Base-by-base conservation (phyloP, 2,329 filamentous ascomycete species). In the Hymenoscyphus fructigenus region DNA sequence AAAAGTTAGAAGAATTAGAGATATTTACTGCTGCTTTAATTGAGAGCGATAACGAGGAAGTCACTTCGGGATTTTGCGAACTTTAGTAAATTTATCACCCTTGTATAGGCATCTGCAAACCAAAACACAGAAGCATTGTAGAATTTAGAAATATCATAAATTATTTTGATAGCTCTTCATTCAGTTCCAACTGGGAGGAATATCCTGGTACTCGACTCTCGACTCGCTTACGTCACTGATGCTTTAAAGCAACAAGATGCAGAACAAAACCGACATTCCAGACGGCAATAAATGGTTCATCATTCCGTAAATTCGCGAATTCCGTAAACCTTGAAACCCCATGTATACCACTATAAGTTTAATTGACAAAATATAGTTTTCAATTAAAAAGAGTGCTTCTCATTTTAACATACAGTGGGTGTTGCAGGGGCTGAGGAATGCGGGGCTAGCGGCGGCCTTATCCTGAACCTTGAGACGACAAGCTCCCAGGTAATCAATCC, bases 391-490 rank as follows among this genome's bases (percentile, higher is more conserved):
- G n/a, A 5, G 20, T 53, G 47, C 47, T 23, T 14, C 20, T 23
- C 10, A 53, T 14, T 53, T 23, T 53, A 23, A 50, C 20, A 26
- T 53, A 20, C 15, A 20, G 7, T 23, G 20, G 20, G 5, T 53
- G 47, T 53, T 53, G 47, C 47, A 53, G 23, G 47, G 47, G 47
- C 20, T 14, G 20, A 17, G n/a, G 20, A 53, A 23, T 53, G 23
- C 47, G 47, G 47, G 47, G 47, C 44, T 50, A 50, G 44, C 44
- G 20, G 44, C 47, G 47, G 47, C 20, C 47, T 53, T 53, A 23
- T 53, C 23, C 47, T 53, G 47, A 53, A 44, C 20, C 47, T 53
- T 53, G 47, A 53, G 47, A 53, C 47, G 47, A 53, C 47, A 53
- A 53, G 47, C 47, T 53, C 10, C 20, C 47, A 50, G 44, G 44